Percentiles rank a stretch among this genome's conserved stretches.
These are phyloP conservation scores for Zymoseptoria brevis DNA, from an alignment of 2,329 filamentous ascomycete species.

Conservation along the genomic window DNA sequence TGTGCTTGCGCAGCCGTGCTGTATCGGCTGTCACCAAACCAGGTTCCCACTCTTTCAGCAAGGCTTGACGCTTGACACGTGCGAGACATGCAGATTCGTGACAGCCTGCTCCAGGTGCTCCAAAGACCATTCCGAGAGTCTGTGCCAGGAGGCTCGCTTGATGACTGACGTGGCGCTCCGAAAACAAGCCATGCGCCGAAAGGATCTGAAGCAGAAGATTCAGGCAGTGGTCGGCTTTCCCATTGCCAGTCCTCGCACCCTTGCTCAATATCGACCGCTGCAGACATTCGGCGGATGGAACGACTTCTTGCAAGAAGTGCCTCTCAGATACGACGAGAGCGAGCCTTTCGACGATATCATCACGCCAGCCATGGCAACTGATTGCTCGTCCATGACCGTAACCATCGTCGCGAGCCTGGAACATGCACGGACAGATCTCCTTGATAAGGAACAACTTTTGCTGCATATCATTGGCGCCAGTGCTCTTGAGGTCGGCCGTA, in stretches of 20 bases:
- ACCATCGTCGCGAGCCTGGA: conserved; percentile 1
- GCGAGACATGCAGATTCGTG: not conserved
- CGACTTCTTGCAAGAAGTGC: not conserved
- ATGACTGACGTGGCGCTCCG: not conserved
- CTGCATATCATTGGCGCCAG: conserved; percentile 3
- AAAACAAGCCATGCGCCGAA: too few relatives aligned
- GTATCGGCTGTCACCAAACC: conserved; percentile 1
- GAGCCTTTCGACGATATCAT: not conserved
- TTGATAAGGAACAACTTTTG: not conserved
- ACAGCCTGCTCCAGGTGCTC: not conserved
- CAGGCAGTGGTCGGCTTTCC: too few relatives aligned
- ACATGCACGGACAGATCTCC: not conserved
- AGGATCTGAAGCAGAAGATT: too few relatives aligned
- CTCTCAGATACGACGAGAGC: not conserved
- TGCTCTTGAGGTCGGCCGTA: not conserved
- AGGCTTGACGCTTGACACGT: not conserved
- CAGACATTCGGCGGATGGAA: conserved; percentile 1
- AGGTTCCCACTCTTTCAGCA: not conserved
- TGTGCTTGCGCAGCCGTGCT: conserved; percentile 1
- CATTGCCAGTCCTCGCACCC: not conserved
- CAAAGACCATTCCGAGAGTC: not conserved
- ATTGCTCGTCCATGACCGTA: not conserved
- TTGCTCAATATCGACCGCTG: too few relatives aligned
- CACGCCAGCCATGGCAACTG: not conserved
- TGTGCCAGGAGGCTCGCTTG: not conserved